Base-by-base conservation (phyloP, 2,329 filamentous ascomycete species). In the Hirsutella thompsonii region DNA sequence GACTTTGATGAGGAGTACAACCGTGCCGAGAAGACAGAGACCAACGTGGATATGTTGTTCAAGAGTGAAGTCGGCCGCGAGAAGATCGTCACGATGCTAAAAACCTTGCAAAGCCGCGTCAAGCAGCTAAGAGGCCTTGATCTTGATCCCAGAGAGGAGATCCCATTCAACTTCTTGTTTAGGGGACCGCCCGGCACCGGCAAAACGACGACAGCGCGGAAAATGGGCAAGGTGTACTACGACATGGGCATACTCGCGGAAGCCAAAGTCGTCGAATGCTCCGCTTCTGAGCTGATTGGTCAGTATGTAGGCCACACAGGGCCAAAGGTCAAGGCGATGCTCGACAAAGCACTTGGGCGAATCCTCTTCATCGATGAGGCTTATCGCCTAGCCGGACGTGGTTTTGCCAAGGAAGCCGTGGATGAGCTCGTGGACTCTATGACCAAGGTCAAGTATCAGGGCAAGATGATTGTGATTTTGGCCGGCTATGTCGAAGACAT, bases 221-320 rank as follows among this genome's bases (percentile, higher is more conserved):
- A 79, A 45, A 83, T 89, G 69, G 83, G 83, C 3, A 73, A 84
- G 46, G 65, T 89, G 0, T 89, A 76, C 51, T 88, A 84, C 51
- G 77, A 88, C 48, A 74, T 87, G 68, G 81, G 81, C 0, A 73
- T 88, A 28, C 60, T 89, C 0, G 59, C 72, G 0, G 64, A 64
- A 0, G 68, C 66, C 0, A 71, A 79, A 20, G 78, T 87, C 0
- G 54, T 78, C 0, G 79, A 86, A 41, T 74, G 69, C 36, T 87
- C 83, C 0, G 78, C 79, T 0, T 75, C 76, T 0, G 81, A 88
- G 28, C 54, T 89, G 0, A 66, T 89, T 1, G 83, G 76, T 0
- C 64, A 81, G 45, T 88, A 76, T 16, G 46, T 84, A 0, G 83
- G 83, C 0, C 79, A 85, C 0, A 86, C 81, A 0, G 79, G 77